Evolutionary conservation across 305 asterid species (phyloP).

Genomic region (Fraxinus sp.): DNA sequence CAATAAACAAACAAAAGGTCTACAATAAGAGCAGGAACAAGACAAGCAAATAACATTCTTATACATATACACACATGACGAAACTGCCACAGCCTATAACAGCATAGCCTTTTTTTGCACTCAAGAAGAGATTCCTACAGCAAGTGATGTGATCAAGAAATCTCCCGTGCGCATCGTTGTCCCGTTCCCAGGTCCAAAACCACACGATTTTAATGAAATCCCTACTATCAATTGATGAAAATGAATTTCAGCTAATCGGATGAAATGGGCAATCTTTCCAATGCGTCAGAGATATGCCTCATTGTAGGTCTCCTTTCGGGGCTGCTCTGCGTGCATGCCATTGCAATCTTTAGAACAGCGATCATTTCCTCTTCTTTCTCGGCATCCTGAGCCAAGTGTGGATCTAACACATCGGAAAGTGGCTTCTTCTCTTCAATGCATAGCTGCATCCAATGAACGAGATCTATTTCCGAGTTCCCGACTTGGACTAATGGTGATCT

Average conservation of each 20-base stretch:
- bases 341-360: slow-evolving; percentile 67
- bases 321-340: slow-evolving; percentile 68
- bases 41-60: slow-evolving; percentile 32
- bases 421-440: slow-evolving; percentile 89
- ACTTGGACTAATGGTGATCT: slow-evolving; percentile 57
- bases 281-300: slow-evolving; percentile 63
- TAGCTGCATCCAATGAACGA: slow-evolving; percentile 72
- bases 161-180: not conserved
- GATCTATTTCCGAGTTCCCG: slow-evolving; percentile 61
- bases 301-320: slow-evolving; percentile 79
- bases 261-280: slow-evolving; percentile 53
- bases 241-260: not conserved
- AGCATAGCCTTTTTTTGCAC: slow-evolving; percentile 17
- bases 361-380: slow-evolving; percentile 86
- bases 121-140: slow-evolving; percentile 1
- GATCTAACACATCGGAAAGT: slow-evolving; percentile 67
- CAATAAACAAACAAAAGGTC: slow-evolving; percentile 35
- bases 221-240: not conserved
- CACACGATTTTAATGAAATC: not conserved
- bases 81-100: slow-evolving; percentile 14
- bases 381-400: slow-evolving; percentile 50
- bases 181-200: slow-evolving; percentile 15
- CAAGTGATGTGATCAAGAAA: not conserved
- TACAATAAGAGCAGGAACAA: slow-evolving; percentile 37
- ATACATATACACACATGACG: slow-evolving; percentile 26